Percentiles rank a stretch among this genome's conserved stretches.
These are phyloP conservation scores for Candida pseudofarinosa DNA, from an alignment of 805 yeast species.

Conservation along the genomic window DNA sequence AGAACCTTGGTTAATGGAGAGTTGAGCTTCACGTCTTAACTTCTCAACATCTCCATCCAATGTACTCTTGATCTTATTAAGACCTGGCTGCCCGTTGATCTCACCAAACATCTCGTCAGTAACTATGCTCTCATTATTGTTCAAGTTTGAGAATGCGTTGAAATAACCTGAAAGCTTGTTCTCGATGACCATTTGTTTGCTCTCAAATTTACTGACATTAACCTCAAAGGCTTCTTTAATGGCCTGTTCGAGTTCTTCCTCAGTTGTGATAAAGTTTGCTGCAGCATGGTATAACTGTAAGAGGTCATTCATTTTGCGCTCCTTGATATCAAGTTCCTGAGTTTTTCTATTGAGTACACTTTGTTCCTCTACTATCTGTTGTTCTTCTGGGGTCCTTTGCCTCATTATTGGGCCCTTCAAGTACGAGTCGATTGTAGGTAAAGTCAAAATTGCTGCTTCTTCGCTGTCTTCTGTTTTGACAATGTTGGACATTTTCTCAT, in stretches of 20 bases:
- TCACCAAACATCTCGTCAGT: conserved; percentile 37
- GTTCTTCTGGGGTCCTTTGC: conserved; percentile 69
- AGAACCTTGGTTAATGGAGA: conserved; percentile 20
- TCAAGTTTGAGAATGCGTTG: conserved; percentile 24
- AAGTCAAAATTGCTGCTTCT: conserved; percentile 58
- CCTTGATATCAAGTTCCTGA: conserved; percentile 48
- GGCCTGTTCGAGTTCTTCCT: conserved; percentile 55
- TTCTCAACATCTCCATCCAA: conserved; percentile 37
- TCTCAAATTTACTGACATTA: conserved; percentile 30
- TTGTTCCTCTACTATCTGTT: conserved; percentile 50
- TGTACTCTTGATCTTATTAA: conserved; percentile 32
- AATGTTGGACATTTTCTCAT: conserved; percentile 15
- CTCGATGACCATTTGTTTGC: conserved; percentile 28
- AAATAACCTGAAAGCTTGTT: conserved; percentile 31
- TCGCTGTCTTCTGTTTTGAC: conserved; percentile 22
- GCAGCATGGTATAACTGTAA: conserved; percentile 72
- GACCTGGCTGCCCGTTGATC: conserved; percentile 40
- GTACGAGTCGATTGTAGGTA: conserved; percentile 73
- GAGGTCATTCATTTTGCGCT: conserved; percentile 51
- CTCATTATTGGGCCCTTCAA: conserved; percentile 68
- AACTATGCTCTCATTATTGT: conserved; percentile 29
- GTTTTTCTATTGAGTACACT: conserved; percentile 63
- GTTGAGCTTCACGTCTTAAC: conserved; percentile 34
- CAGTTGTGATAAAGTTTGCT: conserved; percentile 66
- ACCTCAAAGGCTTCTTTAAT: conserved; percentile 55